These are phyloP conservation scores for Blepharisma undulans DNA, from an alignment of 169 alveolate genomes.

Conservation along the genomic window DNA sequence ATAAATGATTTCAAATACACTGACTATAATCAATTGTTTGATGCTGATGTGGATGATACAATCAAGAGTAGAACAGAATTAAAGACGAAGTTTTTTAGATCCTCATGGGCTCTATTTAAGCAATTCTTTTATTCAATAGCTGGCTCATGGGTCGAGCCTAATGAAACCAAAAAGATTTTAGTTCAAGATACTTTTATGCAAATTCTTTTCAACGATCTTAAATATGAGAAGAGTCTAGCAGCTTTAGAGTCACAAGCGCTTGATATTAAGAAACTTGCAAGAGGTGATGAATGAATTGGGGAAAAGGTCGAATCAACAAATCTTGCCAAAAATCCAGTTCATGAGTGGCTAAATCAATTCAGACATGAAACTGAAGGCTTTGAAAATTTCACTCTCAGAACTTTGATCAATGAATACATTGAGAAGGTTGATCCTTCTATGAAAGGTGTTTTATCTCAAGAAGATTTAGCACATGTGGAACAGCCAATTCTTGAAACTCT, in stretches of 20 bases:
- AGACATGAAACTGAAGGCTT: background rate
- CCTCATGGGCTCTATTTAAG: slow-evolving; percentile 2
- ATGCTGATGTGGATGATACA: background rate
- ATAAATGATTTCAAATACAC: background rate
- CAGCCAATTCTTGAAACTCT: background rate
- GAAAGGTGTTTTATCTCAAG: slow-evolving; percentile 25
- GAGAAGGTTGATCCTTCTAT: slow-evolving; percentile 36
- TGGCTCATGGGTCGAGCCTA: background rate
- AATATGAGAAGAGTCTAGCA: background rate
- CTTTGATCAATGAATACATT: background rate
- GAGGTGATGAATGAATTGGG: slow-evolving; percentile 11
- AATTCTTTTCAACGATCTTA: background rate
- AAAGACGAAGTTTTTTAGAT: background rate
- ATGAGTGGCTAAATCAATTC: slow-evolving; percentile 21
- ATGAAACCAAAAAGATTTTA: background rate
- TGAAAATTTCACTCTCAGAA: background rate
- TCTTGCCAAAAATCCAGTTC: background rate
- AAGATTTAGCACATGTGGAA: background rate
- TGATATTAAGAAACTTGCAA: background rate
- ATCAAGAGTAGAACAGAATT: background rate
- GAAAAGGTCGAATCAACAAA: background rate
- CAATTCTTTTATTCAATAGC: background rate
- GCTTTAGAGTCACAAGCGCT: background rate
- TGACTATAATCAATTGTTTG: background rate
- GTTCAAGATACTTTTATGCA: background rate